Conservation (phyloP, 1,284 basidiomycete genomes). For the Pseudozyma hubeiensis region DNA sequence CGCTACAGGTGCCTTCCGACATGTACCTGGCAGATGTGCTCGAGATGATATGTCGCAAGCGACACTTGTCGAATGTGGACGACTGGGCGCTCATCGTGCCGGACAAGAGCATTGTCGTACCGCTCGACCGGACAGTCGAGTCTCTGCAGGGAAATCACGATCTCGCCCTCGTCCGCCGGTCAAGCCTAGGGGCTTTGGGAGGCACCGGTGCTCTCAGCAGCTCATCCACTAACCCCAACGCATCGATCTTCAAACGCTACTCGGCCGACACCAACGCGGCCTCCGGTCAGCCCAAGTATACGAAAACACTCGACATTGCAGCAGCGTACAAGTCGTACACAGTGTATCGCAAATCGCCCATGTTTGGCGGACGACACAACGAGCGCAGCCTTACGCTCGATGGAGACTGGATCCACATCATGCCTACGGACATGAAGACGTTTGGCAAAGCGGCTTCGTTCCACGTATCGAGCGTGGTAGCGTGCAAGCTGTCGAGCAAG, state of each 20-base stretch:
- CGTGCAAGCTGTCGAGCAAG: constrained; percentile 85
- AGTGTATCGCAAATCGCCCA: constrained; percentile 91
- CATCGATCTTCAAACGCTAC: constrained; percentile 69
- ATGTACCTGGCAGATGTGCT: constrained; percentile 98
- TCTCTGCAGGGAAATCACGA: constrained; percentile 87
- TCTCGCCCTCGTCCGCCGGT: constrained; percentile 82
- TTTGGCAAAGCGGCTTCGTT: constrained; percentile 79
- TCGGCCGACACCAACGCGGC: constrained; percentile 71
- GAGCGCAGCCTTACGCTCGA: constrained; percentile 93
- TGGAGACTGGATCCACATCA: constrained; percentile 86
- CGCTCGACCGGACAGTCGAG: constrained; percentile 93
- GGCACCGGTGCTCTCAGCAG: constrained; percentile 69
- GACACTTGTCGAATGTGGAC: constrained; percentile 54
- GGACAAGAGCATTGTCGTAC: constrained; percentile 77
- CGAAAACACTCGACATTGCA: constrained; percentile 60
- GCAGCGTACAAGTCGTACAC: constrained; percentile 87
- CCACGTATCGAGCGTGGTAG: constrained; percentile 86
- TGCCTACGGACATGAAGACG: constrained; percentile 69
- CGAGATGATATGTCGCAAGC: constrained; percentile 72
- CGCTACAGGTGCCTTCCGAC: constrained; percentile 73
- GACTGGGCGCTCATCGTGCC: constrained; percentile 65
- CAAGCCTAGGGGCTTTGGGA: constrained; percentile 46
- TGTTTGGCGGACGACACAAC: constrained; percentile 80
- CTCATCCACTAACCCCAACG: constrained; percentile 86
- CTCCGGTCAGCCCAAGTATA: constrained; percentile 72